Percentiles rank a stretch among this genome's conserved stretches.
phyloP scores from a whole-genome alignment of 495 filamentous ascomycete genomes.

The Aspergillus taichungensis region DNA sequence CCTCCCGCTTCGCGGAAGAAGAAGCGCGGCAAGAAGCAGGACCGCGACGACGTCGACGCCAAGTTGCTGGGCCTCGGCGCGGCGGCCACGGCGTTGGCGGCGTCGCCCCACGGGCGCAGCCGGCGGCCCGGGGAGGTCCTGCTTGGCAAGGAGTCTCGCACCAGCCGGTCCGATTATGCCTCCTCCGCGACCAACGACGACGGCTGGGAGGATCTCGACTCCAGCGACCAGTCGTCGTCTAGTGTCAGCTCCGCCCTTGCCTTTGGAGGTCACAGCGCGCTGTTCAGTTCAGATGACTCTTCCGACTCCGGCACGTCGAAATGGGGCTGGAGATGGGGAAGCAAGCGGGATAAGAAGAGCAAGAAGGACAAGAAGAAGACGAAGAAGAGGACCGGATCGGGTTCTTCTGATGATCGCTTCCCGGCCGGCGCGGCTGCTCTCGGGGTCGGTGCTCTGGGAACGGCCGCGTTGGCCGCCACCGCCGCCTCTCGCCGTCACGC shows the following conservation, averaged over 20 bases:
- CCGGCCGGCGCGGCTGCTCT: slow-evolving; percentile 14
- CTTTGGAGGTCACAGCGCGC: slow-evolving; percentile 36
- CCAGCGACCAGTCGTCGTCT: slow-evolving; percentile 39
- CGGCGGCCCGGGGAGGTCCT: slow-evolving; percentile 33
- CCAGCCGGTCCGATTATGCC: slow-evolving; percentile 19
- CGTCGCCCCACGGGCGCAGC: slow-evolving; percentile 21
- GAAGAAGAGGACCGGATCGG: slow-evolving; percentile 16
- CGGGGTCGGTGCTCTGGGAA: slow-evolving; percentile 24
- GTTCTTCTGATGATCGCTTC: slow-evolving; percentile 8
- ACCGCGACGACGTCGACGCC: slow-evolving; percentile 43
- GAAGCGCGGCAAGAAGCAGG: slow-evolving; percentile 23
- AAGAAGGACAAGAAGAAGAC: slow-evolving; percentile 36
- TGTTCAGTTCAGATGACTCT: slow-evolving; percentile 39
- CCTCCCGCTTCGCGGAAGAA: slow-evolving; percentile 21
- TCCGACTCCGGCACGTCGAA: slow-evolving; percentile 45
- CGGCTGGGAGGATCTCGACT: slow-evolving; percentile 54
- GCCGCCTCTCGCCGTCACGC: slow-evolving; percentile 17
- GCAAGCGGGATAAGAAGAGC: slow-evolving; percentile 36
- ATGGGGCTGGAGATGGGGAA: slow-evolving; percentile 54
- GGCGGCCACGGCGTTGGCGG: slow-evolving; percentile 47
- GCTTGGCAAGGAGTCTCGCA: slow-evolving; percentile 30
- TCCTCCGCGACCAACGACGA: slow-evolving; percentile 38
- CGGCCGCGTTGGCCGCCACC: slow-evolving; percentile 24
- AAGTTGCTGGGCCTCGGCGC: slow-evolving; percentile 48
- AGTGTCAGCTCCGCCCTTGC: slow-evolving; percentile 48